These are phyloP conservation scores for Annulohypoxylon truncatum DNA, from an alignment of 2,329 filamentous ascomycete genomes.

Conservation along the genomic window DNA sequence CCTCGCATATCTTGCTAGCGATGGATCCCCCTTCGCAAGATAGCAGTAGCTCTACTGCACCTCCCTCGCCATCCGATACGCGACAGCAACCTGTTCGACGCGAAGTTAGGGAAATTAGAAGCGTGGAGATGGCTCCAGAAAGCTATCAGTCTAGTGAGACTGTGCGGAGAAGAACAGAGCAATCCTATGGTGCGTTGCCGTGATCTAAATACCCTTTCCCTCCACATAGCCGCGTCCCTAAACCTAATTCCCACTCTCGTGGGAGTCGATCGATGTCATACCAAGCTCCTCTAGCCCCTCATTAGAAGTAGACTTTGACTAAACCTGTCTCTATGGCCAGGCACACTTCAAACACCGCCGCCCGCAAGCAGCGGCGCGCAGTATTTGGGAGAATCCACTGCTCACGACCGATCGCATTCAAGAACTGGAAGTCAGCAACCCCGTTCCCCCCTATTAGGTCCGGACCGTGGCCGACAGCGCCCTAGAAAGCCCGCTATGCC, in stretches of 20 bases:
- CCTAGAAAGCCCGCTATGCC: constrained; percentile 78
- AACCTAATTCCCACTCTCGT: constrained; percentile 28
- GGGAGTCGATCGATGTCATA: constrained; percentile 27
- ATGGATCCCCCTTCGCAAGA: constrained; percentile 61
- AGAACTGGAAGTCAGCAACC: constrained; percentile 52
- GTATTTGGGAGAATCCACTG: constrained; percentile 52
- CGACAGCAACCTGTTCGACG: constrained; percentile 54
- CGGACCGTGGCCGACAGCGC: constrained; percentile 63
- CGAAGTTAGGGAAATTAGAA: constrained; percentile 51
- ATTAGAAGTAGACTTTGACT: constrained; percentile 33
- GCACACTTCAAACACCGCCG: constrained; percentile 52
- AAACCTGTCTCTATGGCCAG: constrained; percentile 44
- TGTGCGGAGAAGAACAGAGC: constrained; percentile 67
- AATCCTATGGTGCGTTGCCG: constrained; percentile 64
- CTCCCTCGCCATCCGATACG: constrained; percentile 62
- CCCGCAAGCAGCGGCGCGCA: constrained; percentile 41
- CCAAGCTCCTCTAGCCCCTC: constrained; percentile 2
- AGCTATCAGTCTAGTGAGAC: constrained; percentile 71
- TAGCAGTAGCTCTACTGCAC: constrained; percentile 52
- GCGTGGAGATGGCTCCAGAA: constrained; percentile 60
- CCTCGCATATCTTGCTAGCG: constrained; percentile 32
- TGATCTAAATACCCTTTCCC: constrained; percentile 4
- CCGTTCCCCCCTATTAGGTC: constrained; percentile 59
- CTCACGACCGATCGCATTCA: constrained; percentile 55
- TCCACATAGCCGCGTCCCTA: constrained; percentile 14